Evolutionary conservation across 2,329 filamentous ascomycete species (phyloP), one percentile per base, ranked within the genome.

Genomic region (Phyllosticta capitalensis): DNA sequence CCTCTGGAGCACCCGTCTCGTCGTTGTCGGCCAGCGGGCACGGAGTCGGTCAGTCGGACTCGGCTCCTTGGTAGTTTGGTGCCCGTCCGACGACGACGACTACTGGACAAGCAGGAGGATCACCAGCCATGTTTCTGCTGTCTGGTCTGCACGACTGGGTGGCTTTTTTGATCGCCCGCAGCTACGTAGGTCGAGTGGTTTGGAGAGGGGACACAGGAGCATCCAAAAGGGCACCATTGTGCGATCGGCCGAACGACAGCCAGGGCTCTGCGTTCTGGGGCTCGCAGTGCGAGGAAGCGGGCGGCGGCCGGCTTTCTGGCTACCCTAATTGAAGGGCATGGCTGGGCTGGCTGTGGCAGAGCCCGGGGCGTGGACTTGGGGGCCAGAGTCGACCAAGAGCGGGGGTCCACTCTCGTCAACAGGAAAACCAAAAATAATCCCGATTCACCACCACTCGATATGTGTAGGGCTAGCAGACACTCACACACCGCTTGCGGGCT

Each of bases 211-310:
- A 50, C 20, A 38, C 33, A 14, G 9, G 30, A 6, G 51, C 55
- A 22, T 58, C 57, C 52, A 59, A 59, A 59, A 55, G 48, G 58
- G 58, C 58, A 53, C 22, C 58, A 56, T 60, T 53, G 33, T 56
- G 58, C 58, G 58, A 58, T 56, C 58, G 58, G 53, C 53, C 53
- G 58, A 60, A 38, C 51, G 21, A 49, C 28, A 28, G 38, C 50
- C 30, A 54, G n/a, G 56, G 49, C 58, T 56, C 22, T 33, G 52
- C 24, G 38, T 28, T 55, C 30, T 9, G 10, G 30, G 28, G 28
- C 28, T 30, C 30, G 9, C 7, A 38, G 19, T n/a, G n/a, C n/a
- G n/a, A n/a, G 20, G 20, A 28, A 5, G 51, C 22, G 48, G 52
- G n/a, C n/a, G n/a, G n/a, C n/a, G n/a, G n/a, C n/a, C n/a, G n/a